Evolutionary conservation across 2,329 filamentous ascomycete species (phyloP).

Genomic region (Aspergillus quadrilineatus): DNA sequence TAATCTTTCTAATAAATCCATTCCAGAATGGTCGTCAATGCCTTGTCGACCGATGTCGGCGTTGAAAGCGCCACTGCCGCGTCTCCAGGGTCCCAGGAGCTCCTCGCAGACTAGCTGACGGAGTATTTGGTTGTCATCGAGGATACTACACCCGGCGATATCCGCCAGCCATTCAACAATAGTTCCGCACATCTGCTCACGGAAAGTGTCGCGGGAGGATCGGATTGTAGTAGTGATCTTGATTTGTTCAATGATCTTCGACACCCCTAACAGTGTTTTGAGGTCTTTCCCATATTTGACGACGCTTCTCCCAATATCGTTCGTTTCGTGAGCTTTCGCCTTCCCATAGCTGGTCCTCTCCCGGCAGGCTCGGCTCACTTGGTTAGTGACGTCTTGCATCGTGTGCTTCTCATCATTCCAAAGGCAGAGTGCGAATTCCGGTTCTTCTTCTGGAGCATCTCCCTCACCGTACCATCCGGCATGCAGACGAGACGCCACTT

Average conservation of each 20-base stretch:
- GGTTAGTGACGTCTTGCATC: conserved; percentile 81
- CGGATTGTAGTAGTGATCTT: conserved; percentile 94
- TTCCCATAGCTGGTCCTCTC: conserved; percentile 68
- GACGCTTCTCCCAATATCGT: conserved; percentile 82
- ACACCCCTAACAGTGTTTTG: conserved; percentile 70
- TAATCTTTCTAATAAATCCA: conserved; percentile 49
- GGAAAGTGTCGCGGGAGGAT: conserved; percentile 89
- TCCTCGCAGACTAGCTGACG: conserved; percentile 86
- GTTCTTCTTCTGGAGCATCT: conserved; percentile 61
- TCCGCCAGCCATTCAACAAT: conserved; percentile 96
- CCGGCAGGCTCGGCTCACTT: conserved; percentile 84
- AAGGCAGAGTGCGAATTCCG: conserved; percentile 79
- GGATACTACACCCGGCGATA: conserved; percentile 84
- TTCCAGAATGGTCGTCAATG: conserved; percentile 74
- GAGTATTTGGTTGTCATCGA: conserved; percentile 74
- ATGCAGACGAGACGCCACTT: conserved; percentile 72
- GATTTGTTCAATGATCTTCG: conserved; percentile 87
- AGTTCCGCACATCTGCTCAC: conserved; percentile 97
- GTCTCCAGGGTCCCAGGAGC: conserved; percentile 80
- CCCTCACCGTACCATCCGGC: conserved; percentile 69
- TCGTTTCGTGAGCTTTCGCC: conserved; percentile 79
- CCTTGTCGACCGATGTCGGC: conserved; percentile 73
- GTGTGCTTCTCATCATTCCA: conserved; percentile 99
- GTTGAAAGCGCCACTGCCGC: conserved; percentile 80
- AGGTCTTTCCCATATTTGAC: conserved; percentile 74